Percentiles rank a stretch among this genome's conserved stretches.
phyloP scores from a whole-genome alignment of 768 basidiomycete species.

The Auricularia auricula-judae region DNA sequence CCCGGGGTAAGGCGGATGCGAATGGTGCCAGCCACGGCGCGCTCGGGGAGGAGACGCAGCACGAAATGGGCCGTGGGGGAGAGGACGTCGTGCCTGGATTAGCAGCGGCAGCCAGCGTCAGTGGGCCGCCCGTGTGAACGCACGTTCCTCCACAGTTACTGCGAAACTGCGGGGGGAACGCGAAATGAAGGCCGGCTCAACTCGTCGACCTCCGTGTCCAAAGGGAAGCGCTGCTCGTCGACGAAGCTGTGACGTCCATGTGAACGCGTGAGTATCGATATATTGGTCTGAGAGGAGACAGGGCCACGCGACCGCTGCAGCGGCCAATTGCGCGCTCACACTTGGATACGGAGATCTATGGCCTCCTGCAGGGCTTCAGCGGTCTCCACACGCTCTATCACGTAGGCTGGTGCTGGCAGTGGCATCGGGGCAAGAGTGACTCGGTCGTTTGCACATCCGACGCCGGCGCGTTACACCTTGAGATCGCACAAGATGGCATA shows the following conservation, averaged over 20 bases:
- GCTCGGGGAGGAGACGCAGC: conserved; percentile 51
- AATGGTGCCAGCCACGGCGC: conserved; percentile 60
- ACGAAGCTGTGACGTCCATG: conserved; percentile 26
- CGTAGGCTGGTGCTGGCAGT: not conserved
- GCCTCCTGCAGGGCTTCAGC: not conserved
- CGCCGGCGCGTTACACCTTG: not conserved
- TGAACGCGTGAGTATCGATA: not conserved
- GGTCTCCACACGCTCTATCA: not conserved
- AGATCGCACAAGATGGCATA: not conserved
- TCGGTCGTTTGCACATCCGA: not conserved
- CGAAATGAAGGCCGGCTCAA: conserved; percentile 13
- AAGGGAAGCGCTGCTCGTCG: conserved; percentile 57
- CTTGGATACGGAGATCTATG: not conserved
- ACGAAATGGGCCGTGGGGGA: conserved; percentile 56
- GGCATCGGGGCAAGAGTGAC: not conserved
- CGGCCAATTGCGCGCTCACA: not conserved
- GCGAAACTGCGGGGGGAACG: too few relatives aligned
- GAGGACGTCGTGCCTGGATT: not conserved
- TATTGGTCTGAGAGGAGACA: too few relatives aligned
- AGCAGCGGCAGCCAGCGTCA: not conserved
- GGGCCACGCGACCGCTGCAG: not conserved
- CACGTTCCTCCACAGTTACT: too few relatives aligned
- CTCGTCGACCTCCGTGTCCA: conserved; percentile 70
- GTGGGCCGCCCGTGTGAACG: too few relatives aligned
- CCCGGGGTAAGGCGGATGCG: conserved; percentile 33